Evolutionary conservation across 2,329 filamentous ascomycete species (phyloP), one percentile per base, ranked within the genome.

Genomic region (Aspergillus sp.): DNA sequence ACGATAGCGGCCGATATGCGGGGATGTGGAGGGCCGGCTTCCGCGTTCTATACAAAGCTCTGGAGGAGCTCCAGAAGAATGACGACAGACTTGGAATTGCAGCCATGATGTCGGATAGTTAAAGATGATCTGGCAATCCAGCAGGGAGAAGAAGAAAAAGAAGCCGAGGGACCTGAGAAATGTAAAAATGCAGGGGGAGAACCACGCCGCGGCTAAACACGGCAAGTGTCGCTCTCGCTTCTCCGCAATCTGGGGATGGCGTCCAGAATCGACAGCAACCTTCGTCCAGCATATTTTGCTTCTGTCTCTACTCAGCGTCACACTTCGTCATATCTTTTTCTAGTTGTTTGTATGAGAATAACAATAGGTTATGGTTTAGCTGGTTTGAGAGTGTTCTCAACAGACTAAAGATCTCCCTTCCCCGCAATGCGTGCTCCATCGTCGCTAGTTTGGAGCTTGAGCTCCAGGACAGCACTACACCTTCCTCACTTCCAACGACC

Each of bases 1-100:
- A 80, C 10, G 88, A 89, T 48, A 81, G 78, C 6, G 62, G 57
- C 27, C 66, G 61, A 47, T 55, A 57, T 56, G 60, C 54, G 56
- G 60, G 54, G 57, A 44, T 56, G 36, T 58, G 61, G 52, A 60
- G 58, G 54, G 64, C 51, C 49, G 58, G 59, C 42, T 53, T 58
- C 43, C 57, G 54, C 44, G 53, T 40, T 33, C 51, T 49, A 29
- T 56, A 51, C 27, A 65, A 45, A 6, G 61, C 54, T 51, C 66
- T 59, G 29, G 61, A 52, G 41, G 64, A 60, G 33, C 57, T 57
- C 49, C 63, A 60, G 5, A 69, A 52, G 4, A 70, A 52, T 41
- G 59, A 60, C n/a, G 65, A 61, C 28, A 68, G 48, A 29, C 47
- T 51, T 27, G 50, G 47, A 8, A 60, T 42, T 6, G 61, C 58